phyloP scores from a whole-genome alignment of 345 rosid species.

The Bruguiera parviflora region DNA sequence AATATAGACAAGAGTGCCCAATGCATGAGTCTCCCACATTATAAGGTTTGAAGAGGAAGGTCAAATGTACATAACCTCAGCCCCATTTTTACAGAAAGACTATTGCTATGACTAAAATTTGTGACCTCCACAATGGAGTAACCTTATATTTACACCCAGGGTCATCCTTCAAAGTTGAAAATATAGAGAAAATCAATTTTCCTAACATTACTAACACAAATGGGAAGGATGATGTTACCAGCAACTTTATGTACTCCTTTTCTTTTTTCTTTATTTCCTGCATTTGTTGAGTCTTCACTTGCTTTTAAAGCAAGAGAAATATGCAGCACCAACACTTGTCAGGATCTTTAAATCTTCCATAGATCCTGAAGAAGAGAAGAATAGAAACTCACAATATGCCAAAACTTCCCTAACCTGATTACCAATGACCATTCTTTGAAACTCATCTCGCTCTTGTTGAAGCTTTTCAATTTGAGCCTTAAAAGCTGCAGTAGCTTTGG shows the following conservation, averaged over 20 bases:
- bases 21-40: no score
- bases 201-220: neutral
- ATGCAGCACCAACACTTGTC: constrained; percentile 9
- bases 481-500: constrained; percentile 77
- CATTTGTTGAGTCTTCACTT: constrained; percentile 94
- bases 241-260: constrained; percentile 93
- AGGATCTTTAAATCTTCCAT: constrained; percentile 9
- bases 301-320: constrained; percentile 46
- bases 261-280: constrained; percentile 98
- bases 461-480: constrained; percentile 89
- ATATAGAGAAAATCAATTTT: neutral
- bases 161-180: neutral
- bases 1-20: no score
- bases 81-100: no score
- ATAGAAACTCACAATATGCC: neutral
- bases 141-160: no score
- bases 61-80: no score
- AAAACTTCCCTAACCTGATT: constrained; percentile 59
- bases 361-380: neutral
- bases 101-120: no score
- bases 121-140: no score
- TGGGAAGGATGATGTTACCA: constrained; percentile 38
- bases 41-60: no score
- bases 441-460: constrained; percentile 92
- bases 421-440: constrained; percentile 94